Evolutionary conservation across 352 stramenopile species (phyloP), one percentile per base, ranked within the genome.

Genomic region (Phytophthora lateralis): DNA sequence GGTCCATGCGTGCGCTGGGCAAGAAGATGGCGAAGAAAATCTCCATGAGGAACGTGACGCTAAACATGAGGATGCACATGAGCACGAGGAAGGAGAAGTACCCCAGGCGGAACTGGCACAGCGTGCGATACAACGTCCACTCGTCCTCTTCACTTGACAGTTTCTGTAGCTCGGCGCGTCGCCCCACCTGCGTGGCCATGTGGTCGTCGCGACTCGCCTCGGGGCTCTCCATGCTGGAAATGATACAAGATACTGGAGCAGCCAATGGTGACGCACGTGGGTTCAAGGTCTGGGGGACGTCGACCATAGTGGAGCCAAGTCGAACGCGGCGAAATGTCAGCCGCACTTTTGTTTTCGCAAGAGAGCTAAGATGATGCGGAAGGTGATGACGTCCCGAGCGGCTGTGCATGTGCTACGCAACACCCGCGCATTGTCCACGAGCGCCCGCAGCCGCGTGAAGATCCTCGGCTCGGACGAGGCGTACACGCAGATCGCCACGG

Each of bases 11-110:
- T 24, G 88, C 85, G 41, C 80, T 93, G 18, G 85, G 88, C 42
- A 96, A 55, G 61, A 95, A 96, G 56, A 95, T 93, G n/a, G 88
- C 79, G 64, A 96, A 96, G 80, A 96, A 95, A 38, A 95, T 92
- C 65, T 94, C 85, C 88, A 96, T 96, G 45, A 96, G 68, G 57
- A 93, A 81, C 62, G 83, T 89, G 70, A 96, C 91, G 37, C 83
- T 93, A 64, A 96, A 96, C 76, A 95, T 94, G 71, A 96, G 76
- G 63, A 96, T 92, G 63, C 88, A 87, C 80, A 96, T 91, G 59
- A 93, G 81, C 65, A 96, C 88, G 29, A 96, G 70, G 64, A 96
- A 95, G 34, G 88, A 82, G 60, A 96, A 89, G 71, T 95, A 96
- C 51, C 85, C 85, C n/a, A 96, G 73, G 1, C 88, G 81, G 65